Conservation (phyloP, 495 filamentous ascomycete genomes). For the Penicillium dipodomyicola region DNA sequence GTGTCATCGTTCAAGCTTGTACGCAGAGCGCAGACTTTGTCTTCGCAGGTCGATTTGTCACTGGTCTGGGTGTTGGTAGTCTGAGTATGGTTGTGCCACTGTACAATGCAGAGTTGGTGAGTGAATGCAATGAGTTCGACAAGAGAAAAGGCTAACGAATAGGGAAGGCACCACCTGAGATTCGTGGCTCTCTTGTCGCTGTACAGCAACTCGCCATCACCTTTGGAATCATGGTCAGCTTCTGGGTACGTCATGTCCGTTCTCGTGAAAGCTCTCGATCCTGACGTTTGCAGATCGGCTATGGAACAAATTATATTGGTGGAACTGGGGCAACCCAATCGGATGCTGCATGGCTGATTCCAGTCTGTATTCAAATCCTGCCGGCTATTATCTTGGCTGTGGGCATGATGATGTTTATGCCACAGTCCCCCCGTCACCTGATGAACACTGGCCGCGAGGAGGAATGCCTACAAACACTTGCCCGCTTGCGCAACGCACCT, state of each 20-base stretch:
- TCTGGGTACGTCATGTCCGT: constrained; percentile 50
- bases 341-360: constrained; percentile 45
- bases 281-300: constrained; percentile 43
- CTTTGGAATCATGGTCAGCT: constrained; percentile 63
- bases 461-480: constrained; percentile 61
- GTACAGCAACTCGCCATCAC: constrained; percentile 69
- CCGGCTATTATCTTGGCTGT: constrained; percentile 41
- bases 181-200: constrained; percentile 67
- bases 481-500: constrained; percentile 59
- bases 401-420: constrained; percentile 64
- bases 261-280: background rate
- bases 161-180: constrained; percentile 59
- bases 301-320: constrained; percentile 48
- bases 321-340: constrained; percentile 43
- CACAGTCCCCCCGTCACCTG: constrained; percentile 77
- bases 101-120: constrained; percentile 58
- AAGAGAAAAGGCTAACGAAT: constrained; percentile 56
- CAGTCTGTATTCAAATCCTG: constrained; percentile 44
- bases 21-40: constrained; percentile 57
- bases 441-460: constrained; percentile 64
- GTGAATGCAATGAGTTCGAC: constrained; percentile 5
- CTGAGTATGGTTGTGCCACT: constrained; percentile 58
- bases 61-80: constrained; percentile 46
- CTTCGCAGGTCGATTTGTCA: constrained; percentile 75
- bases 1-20: constrained; percentile 71